Conservation (phyloP, 176 grass and related monocot genomes). For the Musa troglodytarum region DNA sequence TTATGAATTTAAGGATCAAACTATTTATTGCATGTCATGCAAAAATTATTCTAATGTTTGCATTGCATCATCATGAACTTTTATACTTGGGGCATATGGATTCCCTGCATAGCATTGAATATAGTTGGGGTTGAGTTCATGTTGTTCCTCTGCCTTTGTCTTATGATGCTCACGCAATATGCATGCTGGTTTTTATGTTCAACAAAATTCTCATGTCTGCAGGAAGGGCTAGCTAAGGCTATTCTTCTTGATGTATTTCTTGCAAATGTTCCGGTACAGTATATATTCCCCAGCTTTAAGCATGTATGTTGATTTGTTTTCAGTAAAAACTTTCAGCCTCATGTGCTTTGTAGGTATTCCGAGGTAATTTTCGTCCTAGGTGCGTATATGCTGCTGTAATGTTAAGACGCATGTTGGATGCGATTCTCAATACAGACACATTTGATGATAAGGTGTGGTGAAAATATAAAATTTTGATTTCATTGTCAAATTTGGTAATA, state of each 20-base stretch:
- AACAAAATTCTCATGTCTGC: conserved; percentile 3
- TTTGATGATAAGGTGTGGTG: conserved; percentile 90
- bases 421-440: conserved; percentile 67
- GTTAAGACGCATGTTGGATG: conserved; percentile 93
- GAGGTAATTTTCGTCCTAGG: conserved; percentile 61
- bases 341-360: conserved; percentile 38
- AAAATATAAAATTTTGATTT: not conserved
- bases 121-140: not conserved
- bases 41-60: not conserved
- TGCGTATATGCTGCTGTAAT: conserved; percentile 88
- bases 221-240: conserved; percentile 58
- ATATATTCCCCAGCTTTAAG: conserved; percentile 2
- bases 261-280: conserved; percentile 77
- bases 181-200: not conserved
- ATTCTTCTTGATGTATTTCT: conserved; percentile 74
- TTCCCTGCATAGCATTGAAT: not conserved
- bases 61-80: not conserved
- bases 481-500: not conserved
- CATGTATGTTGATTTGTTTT: not conserved
- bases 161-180: not conserved
- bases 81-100: not conserved
- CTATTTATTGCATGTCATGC: not conserved
- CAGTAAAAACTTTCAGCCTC: not conserved
- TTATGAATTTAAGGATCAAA: not conserved
- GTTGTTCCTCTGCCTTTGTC: not conserved